A percentile compares a stretch with the other conserved stretches of the same genome.
These are phyloP conservation scores for Tetrapisispora fleetii DNA, from an alignment of 805 yeast genomes.

Conservation along the genomic window DNA sequence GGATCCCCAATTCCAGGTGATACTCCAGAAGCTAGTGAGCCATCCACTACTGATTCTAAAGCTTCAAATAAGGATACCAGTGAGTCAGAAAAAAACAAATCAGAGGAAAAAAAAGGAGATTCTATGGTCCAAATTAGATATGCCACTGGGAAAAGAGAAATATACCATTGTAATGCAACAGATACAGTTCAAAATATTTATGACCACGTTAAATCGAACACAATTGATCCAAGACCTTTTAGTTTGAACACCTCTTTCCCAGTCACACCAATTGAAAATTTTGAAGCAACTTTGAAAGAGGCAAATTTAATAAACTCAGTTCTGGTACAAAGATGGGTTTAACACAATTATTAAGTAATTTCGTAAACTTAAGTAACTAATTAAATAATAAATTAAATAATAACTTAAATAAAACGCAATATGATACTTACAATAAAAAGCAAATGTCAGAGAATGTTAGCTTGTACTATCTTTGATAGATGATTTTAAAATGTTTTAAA, in stretches of 20 bases:
- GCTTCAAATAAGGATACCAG: background rate
- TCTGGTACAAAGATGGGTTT: conserved; percentile 78
- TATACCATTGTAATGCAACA: conserved; percentile 51
- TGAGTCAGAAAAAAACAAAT: conserved; percentile 8
- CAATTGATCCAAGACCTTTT: conserved; percentile 42
- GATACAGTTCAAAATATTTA: conserved; percentile 61
- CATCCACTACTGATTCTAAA: conserved; percentile 11
- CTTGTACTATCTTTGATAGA: too few relatives aligned
- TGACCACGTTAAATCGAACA: conserved; percentile 50
- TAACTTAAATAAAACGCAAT: too few relatives aligned
- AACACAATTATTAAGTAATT: background rate
- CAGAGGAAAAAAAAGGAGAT: conserved; percentile 41
- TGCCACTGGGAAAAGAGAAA: conserved; percentile 66
- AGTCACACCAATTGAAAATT: conserved; percentile 55
- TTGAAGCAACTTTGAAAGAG: conserved; percentile 48
- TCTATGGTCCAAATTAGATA: conserved; percentile 72
- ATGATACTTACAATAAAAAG: too few relatives aligned
- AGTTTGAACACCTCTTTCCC: conserved; percentile 76
- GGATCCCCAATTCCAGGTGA: conserved; percentile 89
- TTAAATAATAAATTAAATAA: too few relatives aligned
- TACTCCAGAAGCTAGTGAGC: conserved; percentile 6
- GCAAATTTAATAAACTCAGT: conserved; percentile 77
- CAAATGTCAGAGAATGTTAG: too few relatives aligned
- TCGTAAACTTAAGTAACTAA: background rate
- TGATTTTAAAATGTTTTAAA: too few relatives aligned